phyloP scores from a whole-genome alignment of 2,329 filamentous ascomycete species.

The Paraconiothyrium brasiliense region DNA sequence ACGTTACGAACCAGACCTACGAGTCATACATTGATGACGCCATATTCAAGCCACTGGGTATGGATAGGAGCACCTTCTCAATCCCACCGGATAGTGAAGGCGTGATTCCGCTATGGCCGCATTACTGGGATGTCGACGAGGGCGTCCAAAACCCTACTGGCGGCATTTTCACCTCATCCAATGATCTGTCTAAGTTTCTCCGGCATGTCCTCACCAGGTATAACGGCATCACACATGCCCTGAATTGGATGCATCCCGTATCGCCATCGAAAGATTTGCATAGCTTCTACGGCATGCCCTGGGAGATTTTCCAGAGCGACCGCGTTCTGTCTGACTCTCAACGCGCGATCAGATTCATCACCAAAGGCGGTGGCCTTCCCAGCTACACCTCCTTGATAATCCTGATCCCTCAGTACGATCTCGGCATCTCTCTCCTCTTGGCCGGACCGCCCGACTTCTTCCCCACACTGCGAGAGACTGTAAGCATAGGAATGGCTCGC shows the following conservation, averaged over 20 bases:
- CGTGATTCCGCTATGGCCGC: slow-evolving; percentile 48
- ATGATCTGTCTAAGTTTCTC: slow-evolving; percentile 55
- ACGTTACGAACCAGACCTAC: slow-evolving; percentile 49
- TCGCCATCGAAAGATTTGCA: slow-evolving; percentile 49
- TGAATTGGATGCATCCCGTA: slow-evolving; percentile 57
- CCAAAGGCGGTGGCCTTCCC: slow-evolving; percentile 56
- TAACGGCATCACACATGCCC: slow-evolving; percentile 52
- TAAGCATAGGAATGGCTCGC: slow-evolving; percentile 41
- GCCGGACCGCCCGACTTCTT: slow-evolving; percentile 39
- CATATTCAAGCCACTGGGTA: slow-evolving; percentile 51
- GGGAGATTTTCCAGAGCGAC: slow-evolving; percentile 58
- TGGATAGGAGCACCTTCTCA: slow-evolving; percentile 41
- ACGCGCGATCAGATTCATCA: slow-evolving; percentile 55
- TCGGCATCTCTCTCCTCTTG: slow-evolving; percentile 55
- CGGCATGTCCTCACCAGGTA: slow-evolving; percentile 54
- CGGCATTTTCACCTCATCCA: slow-evolving; percentile 54
- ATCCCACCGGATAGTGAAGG: slow-evolving; percentile 47
- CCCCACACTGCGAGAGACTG: slow-evolving; percentile 36
- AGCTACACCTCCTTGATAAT: slow-evolving; percentile 54
- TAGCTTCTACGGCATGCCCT: slow-evolving; percentile 58
- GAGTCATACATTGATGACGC: slow-evolving; percentile 49
- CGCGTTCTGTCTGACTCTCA: slow-evolving; percentile 47
- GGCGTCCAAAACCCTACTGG: slow-evolving; percentile 56
- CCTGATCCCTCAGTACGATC: slow-evolving; percentile 55
- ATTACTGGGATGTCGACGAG: slow-evolving; percentile 54